These are phyloP conservation scores for Rasamsonia emersonii DNA, from an alignment of 2,329 filamentous ascomycete genomes.

Conservation along the genomic window DNA sequence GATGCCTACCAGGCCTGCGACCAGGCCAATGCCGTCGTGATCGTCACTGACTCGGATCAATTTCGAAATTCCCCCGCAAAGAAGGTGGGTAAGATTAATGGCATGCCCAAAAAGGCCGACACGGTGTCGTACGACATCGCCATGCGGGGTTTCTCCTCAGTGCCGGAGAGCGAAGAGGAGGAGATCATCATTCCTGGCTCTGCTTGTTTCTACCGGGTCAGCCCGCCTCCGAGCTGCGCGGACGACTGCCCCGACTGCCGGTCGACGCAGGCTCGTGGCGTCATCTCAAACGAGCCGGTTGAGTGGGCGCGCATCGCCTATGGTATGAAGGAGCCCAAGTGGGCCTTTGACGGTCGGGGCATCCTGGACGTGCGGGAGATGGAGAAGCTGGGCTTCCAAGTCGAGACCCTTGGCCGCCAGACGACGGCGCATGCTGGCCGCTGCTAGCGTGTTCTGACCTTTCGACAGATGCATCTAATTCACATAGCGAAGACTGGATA, in stretches of 20 bases:
- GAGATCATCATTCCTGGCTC: constrained; percentile 6
- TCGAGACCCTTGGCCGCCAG: constrained; percentile 18
- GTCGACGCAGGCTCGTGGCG: constrained; percentile 9
- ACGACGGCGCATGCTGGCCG: constrained; percentile 5
- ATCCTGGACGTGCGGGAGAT: constrained; percentile 26
- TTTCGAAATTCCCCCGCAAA: constrained; percentile 29
- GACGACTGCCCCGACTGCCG: constrained; percentile 19
- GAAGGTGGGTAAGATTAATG: constrained; percentile 2
- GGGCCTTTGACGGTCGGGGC: constrained; percentile 42
- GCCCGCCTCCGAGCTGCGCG: constrained; percentile 16
- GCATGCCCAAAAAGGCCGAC: neutral
- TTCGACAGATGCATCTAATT: too few relatives aligned
- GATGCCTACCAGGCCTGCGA: constrained; percentile 39
- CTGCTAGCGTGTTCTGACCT: constrained; percentile 3
- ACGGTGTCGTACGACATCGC: neutral
- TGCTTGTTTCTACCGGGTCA: constrained; percentile 13
- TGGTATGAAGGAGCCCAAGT: constrained; percentile 39
- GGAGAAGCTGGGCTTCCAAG: constrained; percentile 26
- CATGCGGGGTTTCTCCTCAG: neutral
- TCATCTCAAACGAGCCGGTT: constrained; percentile 20
- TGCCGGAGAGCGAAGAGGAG: constrained; percentile 1
- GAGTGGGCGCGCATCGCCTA: constrained; percentile 41
- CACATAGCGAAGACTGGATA: too few relatives aligned
- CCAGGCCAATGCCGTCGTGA: constrained; percentile 39
- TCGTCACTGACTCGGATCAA: constrained; percentile 48